These are phyloP conservation scores for Crithidia expoeki DNA, from an alignment of 208 protist species.

Conservation along the genomic window DNA sequence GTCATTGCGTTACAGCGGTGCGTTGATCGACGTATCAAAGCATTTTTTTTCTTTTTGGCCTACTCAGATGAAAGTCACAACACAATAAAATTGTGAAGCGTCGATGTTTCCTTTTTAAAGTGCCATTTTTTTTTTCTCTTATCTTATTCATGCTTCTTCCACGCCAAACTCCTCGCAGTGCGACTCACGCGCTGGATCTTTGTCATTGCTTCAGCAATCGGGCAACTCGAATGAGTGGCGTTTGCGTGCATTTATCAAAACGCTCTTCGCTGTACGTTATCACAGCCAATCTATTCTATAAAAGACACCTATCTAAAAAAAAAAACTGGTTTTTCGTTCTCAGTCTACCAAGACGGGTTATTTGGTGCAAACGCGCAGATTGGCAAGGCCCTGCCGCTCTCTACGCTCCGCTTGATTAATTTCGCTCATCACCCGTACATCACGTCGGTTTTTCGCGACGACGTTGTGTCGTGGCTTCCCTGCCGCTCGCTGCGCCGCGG, in stretches of 20 bases:
- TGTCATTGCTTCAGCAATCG: no score
- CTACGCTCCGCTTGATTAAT: constrained; percentile 42
- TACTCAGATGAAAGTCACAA: no score
- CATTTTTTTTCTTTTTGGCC: no score
- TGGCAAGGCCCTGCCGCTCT: background rate
- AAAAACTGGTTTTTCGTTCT: background rate
- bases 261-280: no score
- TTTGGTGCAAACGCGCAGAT: constrained; percentile 12
- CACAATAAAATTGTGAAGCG: background rate
- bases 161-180: no score
- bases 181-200: no score
- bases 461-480: constrained; percentile 26
- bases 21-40: no score
- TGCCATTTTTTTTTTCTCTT: no score
- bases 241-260: background rate
- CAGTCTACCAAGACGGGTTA: no score
- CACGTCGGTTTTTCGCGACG: constrained; percentile 44
- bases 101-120: background rate
- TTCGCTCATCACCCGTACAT: constrained; percentile 56
- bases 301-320: constrained; percentile 20
- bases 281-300: constrained; percentile 18
- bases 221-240: no score
- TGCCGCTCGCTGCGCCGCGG: constrained; percentile 7
- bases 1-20: no score
- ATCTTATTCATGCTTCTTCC: background rate